phyloP scores from a whole-genome alignment of 164 flowering plant genomes.

The Tinospora cordifolia region DNA sequence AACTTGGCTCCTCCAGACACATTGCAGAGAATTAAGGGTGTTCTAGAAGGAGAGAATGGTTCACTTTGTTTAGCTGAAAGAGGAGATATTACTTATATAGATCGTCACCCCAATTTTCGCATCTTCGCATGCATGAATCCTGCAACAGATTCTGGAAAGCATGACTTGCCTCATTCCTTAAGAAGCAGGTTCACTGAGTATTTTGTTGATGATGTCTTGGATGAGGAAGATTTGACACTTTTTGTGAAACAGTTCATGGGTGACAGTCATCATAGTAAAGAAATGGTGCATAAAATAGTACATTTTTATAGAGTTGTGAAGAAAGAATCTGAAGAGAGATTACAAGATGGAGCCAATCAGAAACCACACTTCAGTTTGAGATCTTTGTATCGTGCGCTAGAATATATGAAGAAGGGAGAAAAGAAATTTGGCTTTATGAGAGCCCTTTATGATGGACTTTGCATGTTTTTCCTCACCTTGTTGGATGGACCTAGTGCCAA shows the following conservation, averaged over 20 bases:
- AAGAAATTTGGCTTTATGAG: conserved; percentile 41
- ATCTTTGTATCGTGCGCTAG: conserved; percentile 86
- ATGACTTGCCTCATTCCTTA: conserved; percentile 65
- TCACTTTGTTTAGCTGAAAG: conserved; percentile 88
- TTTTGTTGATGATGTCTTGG: conserved; percentile 82
- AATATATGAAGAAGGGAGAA: conserved; percentile 54
- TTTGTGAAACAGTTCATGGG: conserved; percentile 53
- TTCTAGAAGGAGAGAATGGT: conserved; percentile 73
- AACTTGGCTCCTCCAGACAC: conserved; percentile 98
- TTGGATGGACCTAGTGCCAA: conserved; percentile 70
- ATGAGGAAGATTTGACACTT: conserved; percentile 64
- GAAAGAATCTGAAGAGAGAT: conserved; percentile 60
- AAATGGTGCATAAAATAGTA: conserved; percentile 41
- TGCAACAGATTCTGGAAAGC: conserved; percentile 97
- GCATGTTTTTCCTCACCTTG: conserved; percentile 80
- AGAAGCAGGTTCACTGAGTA: conserved; percentile 85
- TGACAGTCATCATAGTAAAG: conserved; percentile 25
- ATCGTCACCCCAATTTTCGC: conserved; percentile 76
- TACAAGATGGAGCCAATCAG: conserved; percentile 97
- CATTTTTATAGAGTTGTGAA: conserved; percentile 70
- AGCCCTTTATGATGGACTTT: conserved; percentile 92
- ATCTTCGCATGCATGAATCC: conserved; percentile 99
- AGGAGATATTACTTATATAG: conserved; percentile 63
- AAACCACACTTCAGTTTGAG: conserved; percentile 94
- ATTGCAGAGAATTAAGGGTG: conserved; percentile 80